A percentile compares a stretch with the other conserved stretches of the same genome.
These are phyloP conservation scores for Globisporangium yorkense DNA, from an alignment of 352 stramenopile species.

Conservation along the genomic window DNA sequence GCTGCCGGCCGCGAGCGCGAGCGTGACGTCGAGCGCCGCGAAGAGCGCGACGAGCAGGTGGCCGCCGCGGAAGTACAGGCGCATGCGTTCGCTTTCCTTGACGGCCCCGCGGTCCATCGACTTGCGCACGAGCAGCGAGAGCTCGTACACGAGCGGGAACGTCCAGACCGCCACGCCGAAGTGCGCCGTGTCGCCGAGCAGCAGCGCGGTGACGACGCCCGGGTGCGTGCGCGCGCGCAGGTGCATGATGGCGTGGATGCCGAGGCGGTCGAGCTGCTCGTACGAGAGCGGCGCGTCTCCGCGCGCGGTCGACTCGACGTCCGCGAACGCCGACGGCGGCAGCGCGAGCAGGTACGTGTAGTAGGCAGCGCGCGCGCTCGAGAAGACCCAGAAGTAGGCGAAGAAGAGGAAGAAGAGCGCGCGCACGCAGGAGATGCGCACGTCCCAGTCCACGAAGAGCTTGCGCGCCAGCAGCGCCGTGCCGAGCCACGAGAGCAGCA, in stretches of 20 bases:
- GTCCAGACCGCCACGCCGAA: slow-evolving; percentile 44
- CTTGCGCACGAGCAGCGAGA: slow-evolving; percentile 47
- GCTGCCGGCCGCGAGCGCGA: slow-evolving; percentile 16
- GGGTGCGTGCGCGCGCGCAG: slow-evolving; percentile 19
- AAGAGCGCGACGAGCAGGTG: slow-evolving; percentile 27
- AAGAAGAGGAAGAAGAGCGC: slow-evolving; percentile 38
- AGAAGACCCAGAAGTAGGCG: slow-evolving; percentile 27
- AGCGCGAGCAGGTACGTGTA: slow-evolving; percentile 24
- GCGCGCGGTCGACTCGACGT: slow-evolving; percentile 20
- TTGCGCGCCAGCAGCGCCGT: slow-evolving; percentile 20
- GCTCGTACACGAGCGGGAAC: slow-evolving; percentile 48
- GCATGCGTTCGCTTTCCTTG: slow-evolving; percentile 38
- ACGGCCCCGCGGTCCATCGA: slow-evolving; percentile 53
- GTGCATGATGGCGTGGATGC: slow-evolving; percentile 35
- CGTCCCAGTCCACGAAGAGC: slow-evolving; percentile 27
- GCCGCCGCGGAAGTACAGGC: slow-evolving; percentile 25
- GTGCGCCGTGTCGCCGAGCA: slow-evolving; percentile 42
- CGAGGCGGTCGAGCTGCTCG: slow-evolving; percentile 41
- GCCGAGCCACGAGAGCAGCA: slow-evolving; percentile 17
- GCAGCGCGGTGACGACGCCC: slow-evolving; percentile 28
- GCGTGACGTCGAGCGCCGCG: slow-evolving; percentile 16
- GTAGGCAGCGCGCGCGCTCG: slow-evolving; percentile 11
- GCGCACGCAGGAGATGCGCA: slow-evolving; percentile 28
- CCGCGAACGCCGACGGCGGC: slow-evolving; percentile 23
- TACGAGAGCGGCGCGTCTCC: slow-evolving; percentile 25